Base-by-base conservation (phyloP, 768 basidiomycete species). In the Mycena amicta region DNA sequence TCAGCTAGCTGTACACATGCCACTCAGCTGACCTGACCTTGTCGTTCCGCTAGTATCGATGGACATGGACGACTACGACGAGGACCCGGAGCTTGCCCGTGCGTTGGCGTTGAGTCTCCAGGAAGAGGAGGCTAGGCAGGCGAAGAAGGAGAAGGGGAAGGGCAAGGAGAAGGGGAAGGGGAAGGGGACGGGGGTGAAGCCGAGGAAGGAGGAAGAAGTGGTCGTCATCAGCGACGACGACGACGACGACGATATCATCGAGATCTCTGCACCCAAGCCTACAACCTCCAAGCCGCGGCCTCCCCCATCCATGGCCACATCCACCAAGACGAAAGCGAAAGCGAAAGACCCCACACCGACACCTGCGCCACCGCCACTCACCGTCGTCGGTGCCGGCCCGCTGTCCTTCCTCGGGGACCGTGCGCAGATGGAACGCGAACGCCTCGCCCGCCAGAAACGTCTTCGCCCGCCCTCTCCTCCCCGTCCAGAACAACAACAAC, bases 401-500 rank as follows among this genome's bases (percentile, higher is more conserved):
- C 50, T 55, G 5, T 54, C 55, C 26, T 83, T 82, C 57, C 63
- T 84, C 5, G 71, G 71, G 1, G 83, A 87, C 57, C 77, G 86
- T 6, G 82, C 82, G 3, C 74, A 80, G 60, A 67, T 87, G 47
- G 87, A 88, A 67, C 75, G 72, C 49, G 85, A 82, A 55, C 75
- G 86, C 12, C 65, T 86, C 3, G 81, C 73, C 20, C 71, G 86
- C 13, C 79, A 81, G 59, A 84, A 83, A 64, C 77, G 80, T 26
- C 53, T 71, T 2, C 77, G 74, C 5, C 72, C 68, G 13, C 75
- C 77, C 6, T 56, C 57, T 20, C 56, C 60, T 12, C 50, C 62
- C 28, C 55, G 30, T 13, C 53, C 40, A 52, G 60, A 54, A 39
- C 70, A 41, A 54, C 57, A 54, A 39, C 70, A 40, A 53, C 57